Evolutionary conservation across 208 protist genomes (phyloP), one percentile per base, ranked within the genome.

Genomic region (Trypanosomatidae sp.): DNA sequence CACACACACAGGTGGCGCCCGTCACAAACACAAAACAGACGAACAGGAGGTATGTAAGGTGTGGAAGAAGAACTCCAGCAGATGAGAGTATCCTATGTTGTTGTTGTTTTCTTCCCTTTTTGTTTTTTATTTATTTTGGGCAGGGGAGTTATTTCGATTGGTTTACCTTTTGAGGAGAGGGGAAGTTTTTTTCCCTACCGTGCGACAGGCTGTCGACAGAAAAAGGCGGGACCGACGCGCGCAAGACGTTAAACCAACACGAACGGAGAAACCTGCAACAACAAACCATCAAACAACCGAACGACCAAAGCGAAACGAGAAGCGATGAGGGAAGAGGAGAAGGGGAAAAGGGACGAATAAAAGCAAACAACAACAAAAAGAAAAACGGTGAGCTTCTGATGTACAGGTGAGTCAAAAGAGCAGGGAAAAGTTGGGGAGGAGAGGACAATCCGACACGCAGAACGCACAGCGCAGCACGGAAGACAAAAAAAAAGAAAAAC

Each of bases 231-330:
- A 65, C 30, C 39, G 9, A 66, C 13, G 58, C 15, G 43, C 19
- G 64, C 17, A 73, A 65, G 74, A 10, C 71, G 60, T 43, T 5
- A 66, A 66, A 77, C 68, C 43, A 17, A 76, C 12, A 64, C 30
- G 30, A 65, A 59, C 5, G 15, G 25, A 71, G 9, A 28, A 30
- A 66, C 8, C 67, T 17, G 10, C 44, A 30, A 1, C 60, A 68
- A 36, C 3, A 53, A 41, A 17, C 39, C 7, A 33, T 7, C 46
- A 25, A 47, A 66, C 36, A 60, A 64, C 46, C 46, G 15, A 49
- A 49, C 46, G 22, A 30, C 8, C 8, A 4, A 19, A 30, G 53
- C 53, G 53, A 25, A 46, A 19, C 22, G 9, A 43, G 39, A n/a
- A n/a, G 36, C 7, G 33, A 39, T 25, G 30, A 65, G 33, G 39